phyloP scores from a whole-genome alignment of 371 early-diverging fungal genomes.

The Pancytospora philotis region DNA sequence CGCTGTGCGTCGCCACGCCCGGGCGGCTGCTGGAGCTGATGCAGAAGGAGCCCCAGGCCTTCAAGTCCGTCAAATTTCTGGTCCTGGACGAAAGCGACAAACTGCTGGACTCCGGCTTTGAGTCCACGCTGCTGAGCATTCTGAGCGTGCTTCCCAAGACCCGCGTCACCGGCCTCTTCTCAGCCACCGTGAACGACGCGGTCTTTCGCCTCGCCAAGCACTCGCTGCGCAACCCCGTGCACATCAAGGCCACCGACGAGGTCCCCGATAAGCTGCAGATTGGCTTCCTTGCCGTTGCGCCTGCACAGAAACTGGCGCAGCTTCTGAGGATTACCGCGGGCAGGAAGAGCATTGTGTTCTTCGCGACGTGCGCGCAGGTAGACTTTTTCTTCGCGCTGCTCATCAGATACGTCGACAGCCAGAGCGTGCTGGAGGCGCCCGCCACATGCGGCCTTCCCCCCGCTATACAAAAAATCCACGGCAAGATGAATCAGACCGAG shows the following conservation, averaged over 20 bases:
- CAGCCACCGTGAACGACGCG: slow-evolving; percentile 42
- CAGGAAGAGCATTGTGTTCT: slow-evolving; percentile 52
- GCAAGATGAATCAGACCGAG: slow-evolving; percentile 51
- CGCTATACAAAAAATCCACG: slow-evolving; percentile 49
- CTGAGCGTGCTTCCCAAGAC: slow-evolving; percentile 20
- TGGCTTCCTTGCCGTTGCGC: slow-evolving; percentile 13
- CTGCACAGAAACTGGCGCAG: slow-evolving; percentile 16
- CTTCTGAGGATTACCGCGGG: slow-evolving; percentile 9
- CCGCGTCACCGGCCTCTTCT: slow-evolving; percentile 29
- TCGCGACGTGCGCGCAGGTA: slow-evolving; percentile 55
- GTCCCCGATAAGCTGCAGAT: slow-evolving; percentile 26
- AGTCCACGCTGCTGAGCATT: slow-evolving; percentile 24
- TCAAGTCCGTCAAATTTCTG: slow-evolving; percentile 62
- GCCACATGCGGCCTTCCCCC: not conserved
- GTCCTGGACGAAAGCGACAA: slow-evolving; percentile 91
- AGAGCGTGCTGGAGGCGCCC: not conserved
- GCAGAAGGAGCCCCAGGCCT: slow-evolving; percentile 63
- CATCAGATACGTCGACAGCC: not conserved
- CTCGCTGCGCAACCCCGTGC: slow-evolving; percentile 21
- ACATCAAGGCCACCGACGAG: slow-evolving; percentile 16
- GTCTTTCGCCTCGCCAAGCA: slow-evolving; percentile 15
- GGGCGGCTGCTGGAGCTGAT: slow-evolving; percentile 88
- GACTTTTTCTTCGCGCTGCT: slow-evolving; percentile 58
- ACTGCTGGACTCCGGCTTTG: slow-evolving; percentile 39
- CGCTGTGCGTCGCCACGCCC: slow-evolving; percentile 79